Evolutionary conservation across 176 grass and related monocot genomes (phyloP), one percentile per base, ranked within the genome.

Genomic region (Coix lacrymajobi): DNA sequence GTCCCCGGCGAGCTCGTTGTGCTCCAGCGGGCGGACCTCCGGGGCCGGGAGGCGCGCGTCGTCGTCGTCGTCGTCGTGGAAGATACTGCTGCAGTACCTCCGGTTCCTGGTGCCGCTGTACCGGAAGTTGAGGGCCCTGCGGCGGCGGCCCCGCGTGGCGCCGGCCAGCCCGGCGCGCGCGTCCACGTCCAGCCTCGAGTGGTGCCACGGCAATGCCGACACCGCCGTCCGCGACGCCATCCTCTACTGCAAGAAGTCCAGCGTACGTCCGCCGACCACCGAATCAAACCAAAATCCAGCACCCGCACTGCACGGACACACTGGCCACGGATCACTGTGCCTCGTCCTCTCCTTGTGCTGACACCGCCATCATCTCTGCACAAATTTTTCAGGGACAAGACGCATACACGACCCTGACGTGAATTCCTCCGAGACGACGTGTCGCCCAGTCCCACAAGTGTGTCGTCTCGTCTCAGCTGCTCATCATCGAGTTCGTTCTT

Each of bases 221-320:
- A 93, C 85, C 24, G 93, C 96, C 38, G 91, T 98, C 87, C 73
- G 81, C 45, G 96, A 98, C 69, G 96, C 96, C 54, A 95, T 98
- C 88, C 88, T 98, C 19, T 93, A 98, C 87, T 98, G 96, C 93
- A 98, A 95, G 81, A 98, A 66, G 65, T 98, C 92, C 81, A 95
- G 87, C 49, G 92, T 93, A 71, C 83, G 90, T 22, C 20, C 51
- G n/a, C 51, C 51, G 51, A 56, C 1, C 46, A 19, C 46, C 46
- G 16, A 48, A 48, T 17, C 45, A 48, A 17, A 48, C 16, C 34
- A 78, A 78, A n/a, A 78, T 17, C n/a, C 34, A 51, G 30, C 63
- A 48, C 22, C 6, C 12, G 37, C 20, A 14, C 48, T 2, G 15
- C 62, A 45, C 7, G 44, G 14, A 48, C 46, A 48, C 46, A 49